phyloP scores from a whole-genome alignment of 2,329 filamentous ascomycete genomes.

The Paraconiothyrium sp. region DNA sequence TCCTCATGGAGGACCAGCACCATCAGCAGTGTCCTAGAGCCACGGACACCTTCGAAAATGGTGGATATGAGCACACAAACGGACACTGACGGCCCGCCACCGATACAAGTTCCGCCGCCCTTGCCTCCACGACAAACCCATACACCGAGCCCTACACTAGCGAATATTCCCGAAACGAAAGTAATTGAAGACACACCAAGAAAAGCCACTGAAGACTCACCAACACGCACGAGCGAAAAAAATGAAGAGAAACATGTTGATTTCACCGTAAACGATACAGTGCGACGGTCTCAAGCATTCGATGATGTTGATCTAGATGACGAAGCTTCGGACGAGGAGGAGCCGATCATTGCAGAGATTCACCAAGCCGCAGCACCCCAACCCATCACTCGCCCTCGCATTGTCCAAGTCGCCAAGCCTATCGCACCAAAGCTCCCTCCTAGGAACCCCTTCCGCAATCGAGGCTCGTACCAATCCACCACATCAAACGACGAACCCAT shows the following conservation, averaged over 20 bases:
- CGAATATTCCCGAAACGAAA: slow-evolving; percentile 48
- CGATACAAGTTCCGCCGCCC: slow-evolving; percentile 34
- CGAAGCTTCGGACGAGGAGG: slow-evolving; percentile 63
- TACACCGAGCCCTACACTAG: slow-evolving; percentile 36
- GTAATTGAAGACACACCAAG: slow-evolving; percentile 29
- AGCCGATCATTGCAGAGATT: slow-evolving; percentile 75
- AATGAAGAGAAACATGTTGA: slow-evolving; percentile 23
- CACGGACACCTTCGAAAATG: slow-evolving; percentile 70
- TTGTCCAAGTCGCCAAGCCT: slow-evolving; percentile 87
- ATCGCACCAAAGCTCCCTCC: slow-evolving; percentile 79
- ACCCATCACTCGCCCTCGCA: slow-evolving; percentile 76
- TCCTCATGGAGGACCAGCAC: slow-evolving; percentile 78
- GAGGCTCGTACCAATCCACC: slow-evolving; percentile 47
- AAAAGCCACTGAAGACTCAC: slow-evolving; percentile 28
- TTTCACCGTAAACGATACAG: slow-evolving; percentile 23
- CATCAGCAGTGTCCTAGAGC: slow-evolving; percentile 67
- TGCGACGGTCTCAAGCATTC: slow-evolving; percentile 32
- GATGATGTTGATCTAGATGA: slow-evolving; percentile 61
- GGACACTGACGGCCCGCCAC: slow-evolving; percentile 52
- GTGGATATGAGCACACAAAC: slow-evolving; percentile 72
- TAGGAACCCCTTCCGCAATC: slow-evolving; percentile 71
- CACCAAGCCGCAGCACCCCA: slow-evolving; percentile 71
- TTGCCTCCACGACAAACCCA: slow-evolving; percentile 37
- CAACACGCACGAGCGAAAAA: slow-evolving; percentile 20
- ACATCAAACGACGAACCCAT: slow-evolving; percentile 31